Evolutionary conservation across 2,329 filamentous ascomycete genomes (phyloP).

Genomic region (Monosporascus sp.): DNA sequence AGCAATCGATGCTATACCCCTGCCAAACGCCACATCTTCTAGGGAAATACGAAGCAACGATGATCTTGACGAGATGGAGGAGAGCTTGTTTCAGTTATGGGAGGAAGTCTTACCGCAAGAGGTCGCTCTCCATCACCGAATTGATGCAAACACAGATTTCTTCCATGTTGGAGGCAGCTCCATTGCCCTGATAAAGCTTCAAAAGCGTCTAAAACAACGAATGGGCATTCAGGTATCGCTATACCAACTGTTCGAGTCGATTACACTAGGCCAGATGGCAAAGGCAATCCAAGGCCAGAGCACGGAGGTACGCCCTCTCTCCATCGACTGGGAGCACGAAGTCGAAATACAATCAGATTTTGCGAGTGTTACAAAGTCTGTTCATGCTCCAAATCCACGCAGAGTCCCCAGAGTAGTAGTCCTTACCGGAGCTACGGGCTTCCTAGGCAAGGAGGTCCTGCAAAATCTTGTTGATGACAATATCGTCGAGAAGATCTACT

Average conservation of each 20-base stretch:
- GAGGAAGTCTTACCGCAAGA: background rate
- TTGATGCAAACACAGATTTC: slow-evolving; percentile 26
- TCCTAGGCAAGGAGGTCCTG: slow-evolving; percentile 35
- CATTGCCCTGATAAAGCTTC: slow-evolving; percentile 32
- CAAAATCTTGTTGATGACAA: slow-evolving; percentile 26
- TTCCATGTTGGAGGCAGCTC: slow-evolving; percentile 37
- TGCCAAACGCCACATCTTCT: too few species aligned
- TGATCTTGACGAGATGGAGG: background rate
- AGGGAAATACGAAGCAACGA: background rate
- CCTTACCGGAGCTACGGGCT: slow-evolving; percentile 35
- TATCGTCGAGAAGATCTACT: slow-evolving; percentile 33
- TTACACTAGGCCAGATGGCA: slow-evolving; percentile 35
- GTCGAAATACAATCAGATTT: slow-evolving; percentile 1
- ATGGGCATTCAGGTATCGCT: slow-evolving; percentile 29
- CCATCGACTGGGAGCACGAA: background rate
- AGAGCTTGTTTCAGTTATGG: background rate
- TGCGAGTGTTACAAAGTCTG: too few species aligned
- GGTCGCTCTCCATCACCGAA: background rate
- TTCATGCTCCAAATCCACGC: too few species aligned
- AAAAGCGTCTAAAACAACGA: slow-evolving; percentile 22
- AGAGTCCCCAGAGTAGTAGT: too few species aligned
- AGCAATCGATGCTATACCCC: background rate
- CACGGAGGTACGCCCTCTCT: background rate
- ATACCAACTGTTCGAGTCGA: slow-evolving; percentile 29
- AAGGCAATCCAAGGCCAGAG: slow-evolving; percentile 13